Percentiles rank a stretch among this genome's conserved stretches.
These are phyloP conservation scores for Wickerhamomyces sydowiorum DNA, from an alignment of 805 yeast species.

Conservation along the genomic window DNA sequence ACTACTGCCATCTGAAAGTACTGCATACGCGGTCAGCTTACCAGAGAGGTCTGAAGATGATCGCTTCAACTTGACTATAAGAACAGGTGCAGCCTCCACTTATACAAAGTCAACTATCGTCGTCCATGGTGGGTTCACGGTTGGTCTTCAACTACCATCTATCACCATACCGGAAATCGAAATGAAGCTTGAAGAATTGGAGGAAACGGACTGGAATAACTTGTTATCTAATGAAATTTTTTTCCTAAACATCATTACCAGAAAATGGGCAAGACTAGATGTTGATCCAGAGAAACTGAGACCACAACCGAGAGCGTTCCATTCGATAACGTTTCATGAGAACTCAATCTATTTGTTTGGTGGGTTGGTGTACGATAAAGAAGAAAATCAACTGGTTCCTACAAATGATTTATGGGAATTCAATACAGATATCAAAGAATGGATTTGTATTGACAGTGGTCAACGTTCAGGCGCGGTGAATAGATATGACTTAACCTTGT, in stretches of 20 bases:
- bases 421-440: conserved; percentile 42
- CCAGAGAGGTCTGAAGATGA: conserved; percentile 49
- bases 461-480: conserved; percentile 28
- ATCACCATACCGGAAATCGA: conserved; percentile 12
- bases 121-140: conserved; percentile 63
- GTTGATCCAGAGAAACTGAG: conserved; percentile 12
- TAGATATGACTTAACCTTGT: conserved; percentile 50
- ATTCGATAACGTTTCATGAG: conserved; percentile 46
- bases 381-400: conserved; percentile 34
- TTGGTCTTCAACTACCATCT: conserved; percentile 34
- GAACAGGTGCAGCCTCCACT: conserved; percentile 65
- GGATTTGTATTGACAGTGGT: conserved; percentile 48
- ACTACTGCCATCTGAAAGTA: conserved; percentile 56
- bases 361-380: conserved; percentile 44
- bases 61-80: conserved; percentile 46
- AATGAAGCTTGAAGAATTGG: conserved; percentile 4
- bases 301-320: conserved; percentile 42
- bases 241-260: conserved; percentile 50
- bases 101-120: conserved; percentile 55
- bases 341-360: conserved; percentile 57
- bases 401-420: conserved; percentile 68
- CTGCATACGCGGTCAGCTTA: conserved; percentile 49
- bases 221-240: conserved; percentile 57
- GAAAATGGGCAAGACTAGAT: conserved; percentile 47
- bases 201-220: conserved; percentile 3